These are phyloP conservation scores for Scedosporium aurantiacum DNA, from an alignment of 2,329 filamentous ascomycete species.

Conservation along the genomic window DNA sequence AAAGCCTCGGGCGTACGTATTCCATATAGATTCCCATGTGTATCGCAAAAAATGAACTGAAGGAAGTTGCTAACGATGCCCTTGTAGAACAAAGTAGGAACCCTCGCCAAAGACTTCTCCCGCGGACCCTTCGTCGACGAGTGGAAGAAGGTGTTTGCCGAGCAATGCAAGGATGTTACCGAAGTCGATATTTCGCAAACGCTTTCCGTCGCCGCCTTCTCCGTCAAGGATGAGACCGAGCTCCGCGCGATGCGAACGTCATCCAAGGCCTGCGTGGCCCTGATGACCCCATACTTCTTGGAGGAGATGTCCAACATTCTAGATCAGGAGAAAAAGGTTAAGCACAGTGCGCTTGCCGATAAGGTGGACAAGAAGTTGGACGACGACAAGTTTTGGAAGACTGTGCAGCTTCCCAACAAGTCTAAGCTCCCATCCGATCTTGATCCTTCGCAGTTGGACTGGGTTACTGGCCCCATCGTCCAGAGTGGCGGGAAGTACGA, in stretches of 20 bases:
- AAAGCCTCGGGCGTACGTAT: constrained; percentile 70
- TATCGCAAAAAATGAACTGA: background rate
- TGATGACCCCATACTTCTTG: constrained; percentile 94
- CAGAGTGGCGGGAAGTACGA: constrained; percentile 97
- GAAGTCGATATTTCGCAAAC: constrained; percentile 78
- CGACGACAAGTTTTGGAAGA: constrained; percentile 87
- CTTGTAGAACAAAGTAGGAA: constrained; percentile 73
- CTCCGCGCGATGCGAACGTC: constrained; percentile 88
- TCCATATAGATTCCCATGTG: background rate
- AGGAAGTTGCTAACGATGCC: background rate
- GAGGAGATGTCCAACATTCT: constrained; percentile 96
- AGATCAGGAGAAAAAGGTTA: constrained; percentile 94
- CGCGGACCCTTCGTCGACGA: constrained; percentile 87
- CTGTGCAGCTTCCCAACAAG: constrained; percentile 55
- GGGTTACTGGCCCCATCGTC: constrained; percentile 81
- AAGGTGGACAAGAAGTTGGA: constrained; percentile 89
- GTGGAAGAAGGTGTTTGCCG: constrained; percentile 76
- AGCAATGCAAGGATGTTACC: constrained; percentile 74
- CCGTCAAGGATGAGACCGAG: constrained; percentile 91
- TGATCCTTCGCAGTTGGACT: constrained; percentile 81
- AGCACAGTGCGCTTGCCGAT: constrained; percentile 73
- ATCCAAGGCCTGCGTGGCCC: constrained; percentile 82
- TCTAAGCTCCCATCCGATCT: constrained; percentile 77
- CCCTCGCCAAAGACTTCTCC: constrained; percentile 73
- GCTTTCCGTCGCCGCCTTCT: constrained; percentile 72